Evolutionary conservation across 352 stramenopile genomes (phyloP).

Genomic region (Phytophthora pini): DNA sequence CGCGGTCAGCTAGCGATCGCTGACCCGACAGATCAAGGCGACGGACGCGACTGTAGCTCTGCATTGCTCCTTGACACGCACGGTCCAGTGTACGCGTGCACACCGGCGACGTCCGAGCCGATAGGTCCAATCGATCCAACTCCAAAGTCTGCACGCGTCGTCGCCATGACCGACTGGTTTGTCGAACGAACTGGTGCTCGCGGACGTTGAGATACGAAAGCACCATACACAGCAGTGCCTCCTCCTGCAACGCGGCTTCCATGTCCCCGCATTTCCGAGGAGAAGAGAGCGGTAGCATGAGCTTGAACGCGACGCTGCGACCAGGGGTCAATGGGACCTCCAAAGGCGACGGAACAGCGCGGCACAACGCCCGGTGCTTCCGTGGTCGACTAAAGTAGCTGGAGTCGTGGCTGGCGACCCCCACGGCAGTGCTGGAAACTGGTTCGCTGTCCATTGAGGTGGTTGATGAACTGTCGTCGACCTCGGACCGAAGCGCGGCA

Average conservation of each 20-base stretch:
- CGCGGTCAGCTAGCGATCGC: conserved; percentile 65
- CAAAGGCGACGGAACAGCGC: conserved; percentile 12
- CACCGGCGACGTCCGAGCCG: conserved; percentile 52
- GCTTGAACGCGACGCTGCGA: conserved; percentile 13
- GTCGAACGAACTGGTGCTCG: conserved; percentile 73
- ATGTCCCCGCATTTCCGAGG: conserved; percentile 27
- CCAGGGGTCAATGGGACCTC: conserved; percentile 7
- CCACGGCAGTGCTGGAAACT: conserved; percentile 21
- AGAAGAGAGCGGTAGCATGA: conserved; percentile 24
- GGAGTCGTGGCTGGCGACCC: conserved; percentile 14
- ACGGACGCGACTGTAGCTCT: conserved; percentile 73
- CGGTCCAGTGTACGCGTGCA: conserved; percentile 55
- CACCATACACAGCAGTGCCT: conserved; percentile 64
- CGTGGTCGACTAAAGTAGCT: conserved; percentile 26
- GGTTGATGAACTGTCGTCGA: conserved; percentile 12
- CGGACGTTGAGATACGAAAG: conserved; percentile 78
- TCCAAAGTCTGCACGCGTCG: conserved; percentile 69
- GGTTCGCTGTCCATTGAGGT: conserved; percentile 16
- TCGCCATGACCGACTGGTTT: conserved; percentile 67
- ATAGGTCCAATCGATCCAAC: conserved; percentile 75
- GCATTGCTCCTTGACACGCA: conserved; percentile 63
- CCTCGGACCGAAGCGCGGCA: conserved; percentile 18
- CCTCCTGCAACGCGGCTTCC: conserved; percentile 57
- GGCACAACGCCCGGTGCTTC: conserved; percentile 33
- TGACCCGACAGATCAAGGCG: conserved; percentile 77